Conservation (phyloP, 257 asterid genomes). For the Fraxinus anomala region DNA sequence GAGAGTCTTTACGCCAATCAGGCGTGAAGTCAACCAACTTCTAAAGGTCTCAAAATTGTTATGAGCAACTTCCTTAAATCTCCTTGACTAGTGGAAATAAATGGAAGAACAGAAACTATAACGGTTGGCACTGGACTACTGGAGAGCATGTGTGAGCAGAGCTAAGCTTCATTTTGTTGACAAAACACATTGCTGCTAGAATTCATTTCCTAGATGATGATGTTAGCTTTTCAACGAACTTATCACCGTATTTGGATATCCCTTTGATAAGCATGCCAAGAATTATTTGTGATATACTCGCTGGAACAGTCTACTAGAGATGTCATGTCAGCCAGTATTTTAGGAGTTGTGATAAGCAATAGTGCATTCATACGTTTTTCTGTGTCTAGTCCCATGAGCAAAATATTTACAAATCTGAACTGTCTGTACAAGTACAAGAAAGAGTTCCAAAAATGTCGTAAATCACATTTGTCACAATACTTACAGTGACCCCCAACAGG, state of each 20-base stretch:
- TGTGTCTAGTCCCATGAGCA: background rate
- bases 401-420: background rate
- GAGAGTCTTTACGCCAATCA: slow-evolving; percentile 6
- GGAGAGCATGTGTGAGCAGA: background rate
- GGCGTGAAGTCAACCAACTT: slow-evolving; percentile 21
- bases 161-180: background rate
- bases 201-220: background rate
- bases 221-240: background rate
- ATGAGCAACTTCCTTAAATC: slow-evolving; percentile 4
- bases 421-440: background rate
- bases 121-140: background rate
- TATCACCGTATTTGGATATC: background rate
- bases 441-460: slow-evolving; percentile 45
- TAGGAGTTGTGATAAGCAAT: background rate
- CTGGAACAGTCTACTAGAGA: background rate
- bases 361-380: background rate
- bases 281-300: background rate
- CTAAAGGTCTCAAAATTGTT: background rate
- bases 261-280: background rate
- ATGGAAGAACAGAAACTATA: background rate
- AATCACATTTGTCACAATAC: slow-evolving; percentile 45
- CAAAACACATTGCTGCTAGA: background rate
- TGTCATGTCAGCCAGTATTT: background rate
- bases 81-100: slow-evolving; percentile 9
- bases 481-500: slow-evolving; percentile 97